Evolutionary conservation across 1,284 basidiomycete species (phyloP).

Genomic region (Kwoniella shivajii): DNA sequence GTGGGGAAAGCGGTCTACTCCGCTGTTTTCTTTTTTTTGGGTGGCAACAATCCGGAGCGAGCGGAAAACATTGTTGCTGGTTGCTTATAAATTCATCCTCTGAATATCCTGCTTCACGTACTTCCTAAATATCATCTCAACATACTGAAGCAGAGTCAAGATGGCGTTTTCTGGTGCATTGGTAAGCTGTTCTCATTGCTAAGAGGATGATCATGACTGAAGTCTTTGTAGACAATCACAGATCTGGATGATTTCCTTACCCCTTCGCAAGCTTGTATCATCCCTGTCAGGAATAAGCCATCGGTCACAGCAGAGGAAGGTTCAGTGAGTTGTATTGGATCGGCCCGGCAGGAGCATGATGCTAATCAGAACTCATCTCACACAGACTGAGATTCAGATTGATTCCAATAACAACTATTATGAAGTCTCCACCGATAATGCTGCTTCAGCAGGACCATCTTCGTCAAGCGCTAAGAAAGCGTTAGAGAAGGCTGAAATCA

Average conservation of each 20-base stretch:
- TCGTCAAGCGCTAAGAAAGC: slow-evolving; percentile 57
- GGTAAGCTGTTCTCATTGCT: slow-evolving; percentile 56
- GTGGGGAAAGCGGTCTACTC: background rate
- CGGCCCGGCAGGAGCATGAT: background rate
- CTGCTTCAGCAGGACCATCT: slow-evolving; percentile 40
- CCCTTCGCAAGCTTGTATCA: slow-evolving; percentile 96
- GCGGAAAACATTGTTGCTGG: slow-evolving; percentile 14
- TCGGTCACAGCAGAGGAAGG: slow-evolving; percentile 28
- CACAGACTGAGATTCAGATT: slow-evolving; percentile 80
- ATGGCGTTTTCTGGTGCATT: slow-evolving; percentile 93
- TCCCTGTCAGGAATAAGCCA: slow-evolving; percentile 66
- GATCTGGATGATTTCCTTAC: slow-evolving; percentile 98
- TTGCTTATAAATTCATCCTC: slow-evolving; percentile 2
- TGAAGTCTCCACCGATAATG: slow-evolving; percentile 40
- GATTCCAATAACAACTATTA: slow-evolving; percentile 61
- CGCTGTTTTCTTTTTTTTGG: background rate
- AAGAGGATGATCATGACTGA: background rate
- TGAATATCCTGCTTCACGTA: background rate
- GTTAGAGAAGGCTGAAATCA: slow-evolving; percentile 90
- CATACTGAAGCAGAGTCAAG: background rate
- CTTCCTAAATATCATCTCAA: background rate
- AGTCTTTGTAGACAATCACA: slow-evolving; percentile 56
- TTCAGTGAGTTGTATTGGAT: slow-evolving; percentile 18
- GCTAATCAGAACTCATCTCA: background rate
- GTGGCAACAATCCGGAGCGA: slow-evolving; percentile 12